These are phyloP conservation scores for Kwoniella newhampshirensis DNA, from an alignment of 768 basidiomycete species.

Conservation along the genomic window DNA sequence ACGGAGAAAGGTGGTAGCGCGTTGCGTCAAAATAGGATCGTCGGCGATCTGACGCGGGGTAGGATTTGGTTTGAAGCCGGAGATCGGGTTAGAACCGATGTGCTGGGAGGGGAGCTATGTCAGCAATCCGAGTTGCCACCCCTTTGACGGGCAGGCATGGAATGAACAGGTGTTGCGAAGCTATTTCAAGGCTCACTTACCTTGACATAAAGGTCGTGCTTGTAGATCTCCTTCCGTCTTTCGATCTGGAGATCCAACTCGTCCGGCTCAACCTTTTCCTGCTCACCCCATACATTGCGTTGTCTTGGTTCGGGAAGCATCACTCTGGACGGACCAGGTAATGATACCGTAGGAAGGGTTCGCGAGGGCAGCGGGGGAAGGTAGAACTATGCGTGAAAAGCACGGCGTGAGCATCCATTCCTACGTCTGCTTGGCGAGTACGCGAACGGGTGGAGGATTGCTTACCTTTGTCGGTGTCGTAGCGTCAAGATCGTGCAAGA, in stretches of 20 bases:
- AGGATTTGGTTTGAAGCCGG: constrained; percentile 87
- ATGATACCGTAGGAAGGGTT: constrained; percentile 22
- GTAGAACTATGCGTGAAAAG: constrained; percentile 69
- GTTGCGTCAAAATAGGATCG: constrained; percentile 63
- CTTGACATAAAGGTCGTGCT: constrained; percentile 78
- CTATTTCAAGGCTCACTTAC: constrained; percentile 56
- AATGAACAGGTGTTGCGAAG: background rate
- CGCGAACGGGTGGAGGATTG: background rate
- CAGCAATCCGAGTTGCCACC: background rate
- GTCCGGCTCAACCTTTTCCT: constrained; percentile 61
- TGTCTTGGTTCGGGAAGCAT: constrained; percentile 19
- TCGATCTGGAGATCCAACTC: constrained; percentile 72
- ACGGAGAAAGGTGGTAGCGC: constrained; percentile 76
- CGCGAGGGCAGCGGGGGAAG: constrained; percentile 61
- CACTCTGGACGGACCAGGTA: constrained; percentile 29
- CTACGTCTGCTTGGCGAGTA: background rate
- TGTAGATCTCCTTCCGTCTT: constrained; percentile 75
- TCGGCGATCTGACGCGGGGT: constrained; percentile 77
- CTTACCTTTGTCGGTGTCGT: constrained; percentile 44
- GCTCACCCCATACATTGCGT: constrained; percentile 54
- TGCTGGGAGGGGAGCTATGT: constrained; percentile 60
- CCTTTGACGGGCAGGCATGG: background rate
- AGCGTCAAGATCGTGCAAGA: constrained; percentile 47
- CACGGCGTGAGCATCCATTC: constrained; percentile 1
- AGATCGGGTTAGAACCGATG: constrained; percentile 80